These are phyloP conservation scores for Bruguiera hainesii DNA, from an alignment of 441 rosid genomes.

Conservation along the genomic window DNA sequence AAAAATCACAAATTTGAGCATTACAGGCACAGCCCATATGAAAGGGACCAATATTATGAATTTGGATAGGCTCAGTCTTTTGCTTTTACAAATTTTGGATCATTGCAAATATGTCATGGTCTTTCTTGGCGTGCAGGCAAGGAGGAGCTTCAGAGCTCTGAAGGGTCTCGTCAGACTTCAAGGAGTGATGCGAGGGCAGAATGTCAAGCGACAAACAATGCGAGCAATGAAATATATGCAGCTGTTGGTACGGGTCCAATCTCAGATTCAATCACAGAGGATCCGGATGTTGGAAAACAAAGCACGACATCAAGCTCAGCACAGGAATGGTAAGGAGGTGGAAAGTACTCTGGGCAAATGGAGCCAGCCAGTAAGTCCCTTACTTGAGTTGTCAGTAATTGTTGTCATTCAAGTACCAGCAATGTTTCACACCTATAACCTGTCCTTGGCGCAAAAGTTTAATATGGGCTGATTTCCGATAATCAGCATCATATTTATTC, in stretches of 20 bases:
- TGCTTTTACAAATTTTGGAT: not conserved
- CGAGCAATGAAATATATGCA: conserved; percentile 93
- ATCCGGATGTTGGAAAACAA: conserved; percentile 82
- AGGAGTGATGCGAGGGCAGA: conserved; percentile 79
- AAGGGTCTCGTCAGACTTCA: conserved; percentile 96
- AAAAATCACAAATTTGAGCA: not conserved
- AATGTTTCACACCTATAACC: not conserved
- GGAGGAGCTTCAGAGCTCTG: conserved; percentile 81
- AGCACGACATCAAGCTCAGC: conserved; percentile 55
- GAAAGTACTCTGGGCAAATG: conserved; percentile 57
- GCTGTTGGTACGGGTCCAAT: conserved; percentile 79
- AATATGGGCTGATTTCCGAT: not conserved
- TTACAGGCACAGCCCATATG: not conserved
- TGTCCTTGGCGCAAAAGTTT: not conserved
- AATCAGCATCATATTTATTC: not conserved
- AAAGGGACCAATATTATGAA: not conserved
- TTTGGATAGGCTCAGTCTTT: not conserved
- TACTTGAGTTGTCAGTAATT: not conserved
- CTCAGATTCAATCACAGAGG: conserved; percentile 91
- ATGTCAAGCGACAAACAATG: conserved; percentile 76
- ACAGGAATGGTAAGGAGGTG: conserved; percentile 44
- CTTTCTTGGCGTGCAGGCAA: conserved; percentile 49
- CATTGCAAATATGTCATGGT: not conserved
- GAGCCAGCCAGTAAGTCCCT: conserved; percentile 47
- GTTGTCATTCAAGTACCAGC: not conserved